Percentiles rank a stretch among this genome's conserved stretches.
Conservation (phyloP, 805 yeast genomes). For the Starmerella bacillaris region DNA sequence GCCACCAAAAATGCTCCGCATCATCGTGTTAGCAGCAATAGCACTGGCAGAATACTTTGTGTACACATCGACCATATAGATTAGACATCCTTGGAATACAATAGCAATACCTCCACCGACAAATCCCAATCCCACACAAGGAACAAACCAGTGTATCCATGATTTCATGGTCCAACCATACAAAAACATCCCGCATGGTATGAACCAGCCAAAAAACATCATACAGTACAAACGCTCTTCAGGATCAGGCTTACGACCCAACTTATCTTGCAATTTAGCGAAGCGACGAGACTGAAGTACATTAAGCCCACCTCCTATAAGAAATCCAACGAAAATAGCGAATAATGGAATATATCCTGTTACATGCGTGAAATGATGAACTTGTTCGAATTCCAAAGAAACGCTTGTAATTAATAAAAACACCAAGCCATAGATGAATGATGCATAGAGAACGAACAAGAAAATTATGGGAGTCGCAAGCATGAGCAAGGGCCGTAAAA, state of each 20-base stretch:
- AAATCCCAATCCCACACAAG: slow-evolving; percentile 36
- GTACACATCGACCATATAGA: slow-evolving; percentile 45
- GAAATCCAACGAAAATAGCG: slow-evolving; percentile 22
- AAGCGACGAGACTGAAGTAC: slow-evolving; percentile 21
- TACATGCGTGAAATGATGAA: slow-evolving; percentile 22
- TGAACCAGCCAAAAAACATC: slow-evolving; percentile 48
- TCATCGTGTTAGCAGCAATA: slow-evolving; percentile 41
- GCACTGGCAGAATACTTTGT: slow-evolving; percentile 42
- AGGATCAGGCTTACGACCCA: slow-evolving; percentile 39
- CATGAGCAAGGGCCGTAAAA: slow-evolving; percentile 64
- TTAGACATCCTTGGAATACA: slow-evolving; percentile 41
- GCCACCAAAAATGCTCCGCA: slow-evolving; percentile 39
- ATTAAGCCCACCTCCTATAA: slow-evolving; percentile 22
- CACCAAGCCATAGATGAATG: slow-evolving; percentile 29
- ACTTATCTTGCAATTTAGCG: slow-evolving; percentile 20
- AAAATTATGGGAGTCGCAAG: slow-evolving; percentile 33
- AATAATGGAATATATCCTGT: slow-evolving; percentile 22
- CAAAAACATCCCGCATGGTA: slow-evolving; percentile 73
- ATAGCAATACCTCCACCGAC: slow-evolving; percentile 37
- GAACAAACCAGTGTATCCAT: slow-evolving; percentile 45
- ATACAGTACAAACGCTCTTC: slow-evolving; percentile 64
- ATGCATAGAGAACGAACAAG: slow-evolving; percentile 26
- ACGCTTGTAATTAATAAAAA: slow-evolving; percentile 28
- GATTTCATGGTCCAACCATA: slow-evolving; percentile 63
- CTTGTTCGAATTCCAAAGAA: slow-evolving; percentile 22